Evolutionary conservation across 768 basidiomycete genomes (phyloP).

Genomic region (Phaeotremella fagi): DNA sequence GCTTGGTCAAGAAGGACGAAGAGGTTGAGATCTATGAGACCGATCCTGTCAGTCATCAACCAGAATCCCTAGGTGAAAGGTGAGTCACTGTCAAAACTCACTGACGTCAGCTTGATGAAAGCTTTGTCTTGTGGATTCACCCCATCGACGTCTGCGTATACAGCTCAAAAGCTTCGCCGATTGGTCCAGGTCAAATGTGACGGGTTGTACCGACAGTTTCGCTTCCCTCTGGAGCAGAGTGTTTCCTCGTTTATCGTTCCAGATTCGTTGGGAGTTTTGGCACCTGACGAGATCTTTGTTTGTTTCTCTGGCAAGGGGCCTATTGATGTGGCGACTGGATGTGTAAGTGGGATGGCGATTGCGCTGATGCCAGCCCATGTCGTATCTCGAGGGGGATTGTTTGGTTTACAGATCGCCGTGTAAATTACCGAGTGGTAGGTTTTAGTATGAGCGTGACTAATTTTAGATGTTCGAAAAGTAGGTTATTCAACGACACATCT

Average conservation of each 20-base stretch:
- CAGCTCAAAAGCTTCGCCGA: slow-evolving; percentile 20
- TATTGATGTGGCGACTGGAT: slow-evolving; percentile 19
- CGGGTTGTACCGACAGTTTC: slow-evolving; percentile 14
- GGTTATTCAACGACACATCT: neutral
- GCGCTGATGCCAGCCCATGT: slow-evolving; percentile 5
- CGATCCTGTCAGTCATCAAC: slow-evolving; percentile 25
- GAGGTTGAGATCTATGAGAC: slow-evolving; percentile 11
- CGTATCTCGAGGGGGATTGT: slow-evolving; percentile 21
- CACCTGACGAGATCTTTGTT: slow-evolving; percentile 31
- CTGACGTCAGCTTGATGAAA: slow-evolving; percentile 14
- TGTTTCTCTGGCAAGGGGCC: slow-evolving; percentile 17
- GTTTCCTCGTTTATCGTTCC: slow-evolving; percentile 38
- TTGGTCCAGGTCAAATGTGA: slow-evolving; percentile 12
- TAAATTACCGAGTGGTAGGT: slow-evolving; percentile 30
- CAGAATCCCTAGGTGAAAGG: slow-evolving; percentile 31
- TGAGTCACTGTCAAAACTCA: slow-evolving; percentile 9
- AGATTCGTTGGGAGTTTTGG: slow-evolving; percentile 19
- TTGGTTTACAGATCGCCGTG: slow-evolving; percentile 34
- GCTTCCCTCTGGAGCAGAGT: slow-evolving; percentile 22
- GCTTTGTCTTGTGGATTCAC: slow-evolving; percentile 24
- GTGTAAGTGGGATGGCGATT: neutral
- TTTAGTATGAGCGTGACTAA: neutral
- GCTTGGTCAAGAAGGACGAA: slow-evolving; percentile 8
- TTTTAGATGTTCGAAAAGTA: slow-evolving; percentile 24
- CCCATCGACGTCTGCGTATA: slow-evolving; percentile 18